Percentiles rank a stretch among this genome's conserved stretches.
Conservation (phyloP, 257 asterid genomes). For the Capsicum chinense region DNA sequence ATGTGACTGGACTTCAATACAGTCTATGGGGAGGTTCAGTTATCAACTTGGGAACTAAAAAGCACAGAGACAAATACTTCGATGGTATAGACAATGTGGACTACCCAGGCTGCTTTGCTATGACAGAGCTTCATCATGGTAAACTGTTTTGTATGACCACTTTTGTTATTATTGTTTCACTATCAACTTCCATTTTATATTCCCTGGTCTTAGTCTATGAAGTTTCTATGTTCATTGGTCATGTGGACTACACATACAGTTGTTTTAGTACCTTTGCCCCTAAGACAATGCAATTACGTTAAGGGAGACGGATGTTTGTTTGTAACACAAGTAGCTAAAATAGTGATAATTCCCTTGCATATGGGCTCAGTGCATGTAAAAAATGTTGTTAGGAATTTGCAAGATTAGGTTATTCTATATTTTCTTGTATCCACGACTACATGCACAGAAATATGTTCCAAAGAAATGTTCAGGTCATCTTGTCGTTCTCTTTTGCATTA, state of each 20-base stretch:
- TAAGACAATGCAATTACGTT: background rate
- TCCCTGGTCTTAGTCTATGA: background rate
- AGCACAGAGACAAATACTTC: slow-evolving; percentile 83
- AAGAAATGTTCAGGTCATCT: background rate
- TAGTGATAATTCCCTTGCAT: slow-evolving; percentile 1
- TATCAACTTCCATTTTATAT: background rate
- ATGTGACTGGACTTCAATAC: slow-evolving; percentile 31
- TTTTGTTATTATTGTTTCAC: slow-evolving; percentile 3
- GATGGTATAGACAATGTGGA: slow-evolving; percentile 87
- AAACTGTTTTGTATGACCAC: slow-evolving; percentile 36
- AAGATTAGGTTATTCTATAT: background rate
- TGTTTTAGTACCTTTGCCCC: background rate
- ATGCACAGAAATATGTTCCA: background rate
- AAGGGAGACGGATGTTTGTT: slow-evolving; percentile 7
- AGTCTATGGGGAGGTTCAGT: slow-evolving; percentile 99
- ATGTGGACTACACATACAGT: background rate
- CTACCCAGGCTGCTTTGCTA: slow-evolving; percentile 91
- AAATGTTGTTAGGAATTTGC: background rate
- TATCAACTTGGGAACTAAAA: slow-evolving; percentile 91
- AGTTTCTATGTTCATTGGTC: slow-evolving; percentile 2
- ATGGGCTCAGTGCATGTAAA: background rate
- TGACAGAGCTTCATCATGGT: slow-evolving; percentile 99
- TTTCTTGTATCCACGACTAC: background rate
- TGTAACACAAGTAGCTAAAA: background rate
- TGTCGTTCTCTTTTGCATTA: background rate